Evolutionary conservation across 2,329 filamentous ascomycete species (phyloP).

Genomic region (Cryoendolithus antarcticus): DNA sequence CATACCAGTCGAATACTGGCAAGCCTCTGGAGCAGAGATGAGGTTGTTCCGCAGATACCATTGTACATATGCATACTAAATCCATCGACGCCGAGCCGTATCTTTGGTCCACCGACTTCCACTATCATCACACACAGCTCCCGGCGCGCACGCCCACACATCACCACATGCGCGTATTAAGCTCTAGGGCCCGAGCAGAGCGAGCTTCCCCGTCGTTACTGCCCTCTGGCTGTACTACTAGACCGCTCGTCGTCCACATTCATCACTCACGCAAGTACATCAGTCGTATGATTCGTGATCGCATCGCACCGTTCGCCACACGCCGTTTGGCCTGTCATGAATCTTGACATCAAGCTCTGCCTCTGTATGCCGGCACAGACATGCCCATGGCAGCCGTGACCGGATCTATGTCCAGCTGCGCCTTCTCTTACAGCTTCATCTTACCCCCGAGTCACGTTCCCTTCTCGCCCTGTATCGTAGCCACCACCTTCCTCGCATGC

Average conservation of each 20-base stretch:
- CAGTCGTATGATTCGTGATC: too few species aligned
- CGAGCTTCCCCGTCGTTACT: too few species aligned
- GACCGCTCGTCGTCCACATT: too few species aligned
- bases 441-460: neutral
- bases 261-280: too few species aligned
- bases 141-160: neutral
- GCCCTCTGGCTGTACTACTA: too few species aligned
- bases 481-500: constrained; percentile 72
- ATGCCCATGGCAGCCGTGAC: too few species aligned
- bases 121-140: neutral
- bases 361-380: too few species aligned
- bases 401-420: too few species aligned
- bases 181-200: neutral
- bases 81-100: too few species aligned
- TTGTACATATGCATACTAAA: constrained; percentile 9
- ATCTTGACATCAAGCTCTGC: too few species aligned
- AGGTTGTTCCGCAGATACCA: constrained; percentile 3
- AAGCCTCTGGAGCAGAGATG: constrained; percentile 45
- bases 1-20: constrained; percentile 43
- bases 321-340: too few species aligned
- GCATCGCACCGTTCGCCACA: too few species aligned
- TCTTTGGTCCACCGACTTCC: neutral
- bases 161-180: neutral
- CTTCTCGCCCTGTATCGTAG: constrained; percentile 86
- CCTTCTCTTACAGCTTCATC: neutral